Conservation (phyloP, 345 rosid genomes). For the Murraya koenigii region DNA sequence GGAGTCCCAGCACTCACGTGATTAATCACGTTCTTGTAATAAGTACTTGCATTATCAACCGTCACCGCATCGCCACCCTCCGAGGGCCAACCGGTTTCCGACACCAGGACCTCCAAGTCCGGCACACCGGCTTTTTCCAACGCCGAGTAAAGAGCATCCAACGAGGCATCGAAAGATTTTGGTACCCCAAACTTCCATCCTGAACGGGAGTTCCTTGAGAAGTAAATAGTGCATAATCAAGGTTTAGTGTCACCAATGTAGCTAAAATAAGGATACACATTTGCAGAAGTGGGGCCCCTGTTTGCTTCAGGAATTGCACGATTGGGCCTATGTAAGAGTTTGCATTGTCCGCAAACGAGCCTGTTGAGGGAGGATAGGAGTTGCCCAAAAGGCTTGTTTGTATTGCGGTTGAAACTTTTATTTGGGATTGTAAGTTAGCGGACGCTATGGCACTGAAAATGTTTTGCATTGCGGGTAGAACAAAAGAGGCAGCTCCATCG, state of each 20-base stretch:
- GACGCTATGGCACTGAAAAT: conserved; percentile 1
- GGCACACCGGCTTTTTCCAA: conserved; percentile 24
- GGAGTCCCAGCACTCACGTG: conserved; percentile 38
- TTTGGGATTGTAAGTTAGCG: not conserved
- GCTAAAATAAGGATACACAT: conserved; percentile 33
- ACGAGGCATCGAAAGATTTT: conserved; percentile 29
- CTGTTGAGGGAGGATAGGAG: conserved; percentile 28
- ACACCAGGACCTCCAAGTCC: conserved; percentile 19
- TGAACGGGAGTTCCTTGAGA: conserved; percentile 8
- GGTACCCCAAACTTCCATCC: conserved; percentile 20
- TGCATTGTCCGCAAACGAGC: not conserved
- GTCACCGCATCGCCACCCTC: conserved; percentile 19
- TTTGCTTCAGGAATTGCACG: not conserved
- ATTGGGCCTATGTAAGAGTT: not conserved
- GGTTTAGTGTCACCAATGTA: not conserved
- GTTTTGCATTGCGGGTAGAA: conserved; percentile 15
- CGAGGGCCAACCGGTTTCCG: conserved; percentile 38
- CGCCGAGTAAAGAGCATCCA: conserved; percentile 28
- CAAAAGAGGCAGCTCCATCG: not conserved
- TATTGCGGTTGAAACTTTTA: conserved; percentile 20
- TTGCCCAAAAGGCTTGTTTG: not conserved
- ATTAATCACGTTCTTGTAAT: conserved; percentile 17
- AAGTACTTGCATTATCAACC: conserved; percentile 24
- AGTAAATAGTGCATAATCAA: conserved; percentile 28
- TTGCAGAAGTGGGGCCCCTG: conserved; percentile 26